Evolutionary conservation across 305 asterid genomes (phyloP), one percentile per base, ranked within the genome.

Genomic region (Rubia balearica): DNA sequence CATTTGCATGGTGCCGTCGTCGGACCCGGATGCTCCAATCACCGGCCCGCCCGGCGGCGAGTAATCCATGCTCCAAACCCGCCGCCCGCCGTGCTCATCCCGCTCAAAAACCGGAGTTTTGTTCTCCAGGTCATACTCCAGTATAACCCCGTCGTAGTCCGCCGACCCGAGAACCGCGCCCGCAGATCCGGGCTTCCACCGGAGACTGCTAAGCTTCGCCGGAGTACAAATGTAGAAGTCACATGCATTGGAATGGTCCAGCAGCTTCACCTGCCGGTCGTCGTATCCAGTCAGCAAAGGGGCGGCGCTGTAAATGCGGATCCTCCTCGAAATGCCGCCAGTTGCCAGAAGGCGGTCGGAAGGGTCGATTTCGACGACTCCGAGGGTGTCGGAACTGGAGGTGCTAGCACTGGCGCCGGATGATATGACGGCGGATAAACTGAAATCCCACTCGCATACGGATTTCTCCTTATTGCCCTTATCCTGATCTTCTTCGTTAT

Each of bases 21-120:
- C 98, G 64, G 98, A 88, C 22, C 93, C 97, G 77, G 98, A 92
- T 7, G 93, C 97, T 0, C 98, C 98, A 2, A 90, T 17, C 40
- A 77, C 74, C 67, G 98, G 91, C 22, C 85, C 86, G 24, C 60
- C 59, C 3, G 59, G 48, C 3, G 62, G 59, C 27, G 91, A 85
- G 69, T 92, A 92, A 61, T 90, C 97, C 71, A 92, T 78, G 91
- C 91, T 85, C 96, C 96, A 92, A 1, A 92, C 91, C 70, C 98
- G 89, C 74, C 93, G 64, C 2, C 98, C 98, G 0, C 97, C 96
- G 61, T 92, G 98, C 86, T 92, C 98, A 81, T 92, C 98, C 12
- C 98, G 82, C 85, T 92, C 98, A 73, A 90, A 92, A 3, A 90
- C 77, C 2, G 98, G 88, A 43, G 86, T 80, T 65, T 85, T 88